phyloP scores from a whole-genome alignment of 225 moss, liverwort and hornwort species.

The Pseudisothecium myosuroides region DNA sequence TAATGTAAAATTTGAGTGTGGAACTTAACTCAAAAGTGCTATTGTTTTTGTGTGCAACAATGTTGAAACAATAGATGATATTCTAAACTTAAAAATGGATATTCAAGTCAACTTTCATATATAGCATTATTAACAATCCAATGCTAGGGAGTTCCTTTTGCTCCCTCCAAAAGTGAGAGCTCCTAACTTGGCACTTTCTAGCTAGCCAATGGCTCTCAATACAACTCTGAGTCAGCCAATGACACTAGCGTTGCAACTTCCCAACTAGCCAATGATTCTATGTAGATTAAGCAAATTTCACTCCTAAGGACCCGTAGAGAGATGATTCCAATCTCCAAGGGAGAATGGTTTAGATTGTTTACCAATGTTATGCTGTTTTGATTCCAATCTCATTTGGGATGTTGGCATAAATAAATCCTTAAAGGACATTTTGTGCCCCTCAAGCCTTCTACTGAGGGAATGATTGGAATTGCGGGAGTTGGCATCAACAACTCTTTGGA shows the following conservation, averaged over 20 bases:
- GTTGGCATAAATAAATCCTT: not conserved
- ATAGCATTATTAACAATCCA: not conserved
- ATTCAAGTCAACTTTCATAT: not conserved
- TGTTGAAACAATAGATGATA: not conserved
- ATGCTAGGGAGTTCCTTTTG: accelerated
- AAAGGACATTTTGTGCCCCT: not conserved
- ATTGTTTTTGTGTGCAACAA: accelerated
- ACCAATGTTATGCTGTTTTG: not conserved
- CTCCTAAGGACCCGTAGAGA: accelerated
- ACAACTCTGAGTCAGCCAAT: too few species aligned
- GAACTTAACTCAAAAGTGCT: not conserved
- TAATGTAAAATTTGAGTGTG: not conserved
- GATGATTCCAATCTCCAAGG: not conserved
- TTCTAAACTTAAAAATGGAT: accelerated
- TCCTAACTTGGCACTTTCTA: too few species aligned
- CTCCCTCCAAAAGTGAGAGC: accelerated
- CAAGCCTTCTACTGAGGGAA: accelerated
- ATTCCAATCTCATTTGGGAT: not conserved
- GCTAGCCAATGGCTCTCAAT: too few species aligned
- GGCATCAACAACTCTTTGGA: accelerated
- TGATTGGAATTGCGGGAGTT: accelerated
- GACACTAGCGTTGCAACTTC: not conserved
- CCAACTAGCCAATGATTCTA: accelerated
- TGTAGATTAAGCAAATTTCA: not conserved
- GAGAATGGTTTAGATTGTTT: accelerated